Percentiles rank a stretch among this genome's conserved stretches.
Evolutionary conservation across 441 rosid genomes (phyloP).

Genomic region (Flueggea neowawraea): DNA sequence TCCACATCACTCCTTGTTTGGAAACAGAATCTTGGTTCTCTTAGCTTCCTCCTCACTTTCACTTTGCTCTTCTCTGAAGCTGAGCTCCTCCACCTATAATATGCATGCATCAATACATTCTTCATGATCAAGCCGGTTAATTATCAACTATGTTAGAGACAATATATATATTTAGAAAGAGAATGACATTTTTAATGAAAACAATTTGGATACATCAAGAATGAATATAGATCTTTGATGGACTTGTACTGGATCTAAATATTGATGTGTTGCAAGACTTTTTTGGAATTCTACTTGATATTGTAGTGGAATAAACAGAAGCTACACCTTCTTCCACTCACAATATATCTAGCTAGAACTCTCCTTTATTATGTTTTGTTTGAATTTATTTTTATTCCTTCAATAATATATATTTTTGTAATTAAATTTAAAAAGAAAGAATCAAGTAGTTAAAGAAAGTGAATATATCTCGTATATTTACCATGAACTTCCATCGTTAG

Average conservation of each 20-base stretch:
- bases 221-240: slow-evolving; percentile 19
- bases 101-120: not conserved
- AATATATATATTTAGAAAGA: not conserved
- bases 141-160: too few species aligned
- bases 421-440: not conserved
- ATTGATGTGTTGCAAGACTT: slow-evolving; percentile 30
- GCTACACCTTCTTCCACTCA: not conserved
- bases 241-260: slow-evolving; percentile 16
- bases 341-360: too few species aligned
- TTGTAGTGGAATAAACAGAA: not conserved
- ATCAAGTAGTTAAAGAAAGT: too few species aligned
- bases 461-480: too few species aligned
- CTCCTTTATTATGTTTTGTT: too few species aligned
- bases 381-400: too few species aligned
- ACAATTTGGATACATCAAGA: not conserved
- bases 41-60: slow-evolving; percentile 85
- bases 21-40: slow-evolving; percentile 98
- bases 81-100: slow-evolving; percentile 79
- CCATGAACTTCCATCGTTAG: slow-evolving; percentile 50
- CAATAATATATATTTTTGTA: too few species aligned
- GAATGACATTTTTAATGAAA: not conserved
- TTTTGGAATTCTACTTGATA: not conserved
- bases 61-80: slow-evolving; percentile 67
- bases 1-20: slow-evolving; percentile 95
- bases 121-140: not conserved